These are phyloP conservation scores for Pseudozyma sp. DNA, from an alignment of 1,284 basidiomycete genomes.

Conservation along the genomic window DNA sequence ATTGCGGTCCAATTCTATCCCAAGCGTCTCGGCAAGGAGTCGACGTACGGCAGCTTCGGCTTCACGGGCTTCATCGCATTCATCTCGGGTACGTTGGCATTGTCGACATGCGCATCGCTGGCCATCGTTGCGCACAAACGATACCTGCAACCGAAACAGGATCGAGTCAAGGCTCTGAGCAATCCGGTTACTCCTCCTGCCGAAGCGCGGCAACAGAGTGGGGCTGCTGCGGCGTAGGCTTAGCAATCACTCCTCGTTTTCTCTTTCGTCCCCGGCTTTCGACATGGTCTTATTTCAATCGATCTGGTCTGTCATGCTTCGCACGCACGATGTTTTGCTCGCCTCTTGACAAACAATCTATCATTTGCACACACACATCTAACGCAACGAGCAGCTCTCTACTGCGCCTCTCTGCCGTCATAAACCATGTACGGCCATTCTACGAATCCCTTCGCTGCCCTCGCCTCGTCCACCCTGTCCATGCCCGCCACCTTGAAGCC, in stretches of 20 bases:
- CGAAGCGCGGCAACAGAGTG: neutral
- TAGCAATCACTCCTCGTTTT: too few species aligned
- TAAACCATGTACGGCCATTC: constrained; percentile 41
- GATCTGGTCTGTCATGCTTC: too few species aligned
- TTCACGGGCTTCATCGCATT: constrained; percentile 41
- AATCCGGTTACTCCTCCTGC: constrained; percentile 12
- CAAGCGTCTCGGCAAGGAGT: constrained; percentile 1
- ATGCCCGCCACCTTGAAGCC: constrained; percentile 26
- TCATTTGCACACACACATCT: too few species aligned
- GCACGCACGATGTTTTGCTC: too few species aligned
- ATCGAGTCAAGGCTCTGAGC: constrained; percentile 7
- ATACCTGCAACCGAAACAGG: neutral
- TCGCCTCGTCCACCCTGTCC: constrained; percentile 11
- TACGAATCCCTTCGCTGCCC: constrained; percentile 12
- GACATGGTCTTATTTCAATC: too few species aligned
- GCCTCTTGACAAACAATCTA: too few species aligned
- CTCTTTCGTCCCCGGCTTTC: too few species aligned
- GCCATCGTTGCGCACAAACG: constrained; percentile 23
- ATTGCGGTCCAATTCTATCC: constrained; percentile 55
- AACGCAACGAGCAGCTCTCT: neutral
- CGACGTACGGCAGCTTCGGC: constrained; percentile 35
- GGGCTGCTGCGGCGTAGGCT: neutral
- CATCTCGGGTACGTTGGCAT: constrained; percentile 23
- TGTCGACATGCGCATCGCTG: constrained; percentile 22
- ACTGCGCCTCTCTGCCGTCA: neutral